A percentile compares a stretch with the other conserved stretches of the same genome.
phyloP scores from a whole-genome alignment of 1,139 yeast species.

The Geotrichum phurueaensis region DNA sequence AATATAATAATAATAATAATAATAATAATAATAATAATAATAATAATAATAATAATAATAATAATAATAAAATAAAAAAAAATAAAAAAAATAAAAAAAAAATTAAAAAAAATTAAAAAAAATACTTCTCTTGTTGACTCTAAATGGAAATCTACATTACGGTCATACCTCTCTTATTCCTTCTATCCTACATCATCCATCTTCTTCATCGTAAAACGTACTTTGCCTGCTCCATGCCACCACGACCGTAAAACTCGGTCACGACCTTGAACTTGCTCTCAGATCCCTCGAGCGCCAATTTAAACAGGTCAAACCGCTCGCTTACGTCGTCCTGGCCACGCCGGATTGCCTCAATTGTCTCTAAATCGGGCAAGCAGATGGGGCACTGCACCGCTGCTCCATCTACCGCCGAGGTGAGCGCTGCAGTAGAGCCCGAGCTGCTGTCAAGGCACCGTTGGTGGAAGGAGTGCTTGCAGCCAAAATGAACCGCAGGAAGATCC shows the following conservation, averaged over 20 bases:
- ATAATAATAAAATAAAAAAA: too few relatives aligned
- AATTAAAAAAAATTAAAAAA: too few relatives aligned
- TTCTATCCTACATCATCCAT: too few relatives aligned
- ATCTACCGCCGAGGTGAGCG: conserved; percentile 12
- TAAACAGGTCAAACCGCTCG: conserved; percentile 58
- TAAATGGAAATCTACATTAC: neutral
- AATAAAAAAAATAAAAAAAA: too few relatives aligned
- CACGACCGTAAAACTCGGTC: conserved; percentile 79
- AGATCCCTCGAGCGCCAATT: conserved; percentile 51
- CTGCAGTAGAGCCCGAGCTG: conserved; percentile 17
- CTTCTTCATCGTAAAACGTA: conserved; percentile 10
- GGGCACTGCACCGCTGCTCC: conserved; percentile 51
- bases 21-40: too few relatives aligned
- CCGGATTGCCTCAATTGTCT: conserved; percentile 55
- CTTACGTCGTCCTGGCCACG: conserved; percentile 56
- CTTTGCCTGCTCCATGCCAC: conserved; percentile 55
- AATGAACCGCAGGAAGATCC: conserved; percentile 78
- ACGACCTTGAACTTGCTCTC: conserved; percentile 68
- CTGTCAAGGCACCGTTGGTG: conserved; percentile 70
- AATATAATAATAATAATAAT: too few relatives aligned
- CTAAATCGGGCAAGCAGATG: conserved; percentile 61
- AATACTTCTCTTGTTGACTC: neutral
- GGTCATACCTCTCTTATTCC: too few relatives aligned
- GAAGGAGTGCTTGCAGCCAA: conserved; percentile 80
- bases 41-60: too few relatives aligned